Evolutionary conservation across 2,329 filamentous ascomycete genomes (phyloP).

Genomic region (Penicillium vulpinum): DNA sequence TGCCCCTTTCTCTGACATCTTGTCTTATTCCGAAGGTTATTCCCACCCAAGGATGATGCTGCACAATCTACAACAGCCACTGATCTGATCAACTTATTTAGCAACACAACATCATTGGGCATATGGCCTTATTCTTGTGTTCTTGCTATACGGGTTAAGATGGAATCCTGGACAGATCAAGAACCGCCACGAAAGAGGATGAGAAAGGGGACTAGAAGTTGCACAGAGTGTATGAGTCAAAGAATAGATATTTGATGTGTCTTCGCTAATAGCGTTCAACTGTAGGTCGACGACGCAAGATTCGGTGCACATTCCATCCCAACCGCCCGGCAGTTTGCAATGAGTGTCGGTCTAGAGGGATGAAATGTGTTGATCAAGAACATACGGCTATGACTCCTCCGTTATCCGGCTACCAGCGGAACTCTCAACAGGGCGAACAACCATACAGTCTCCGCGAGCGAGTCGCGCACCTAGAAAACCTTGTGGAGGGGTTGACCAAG

Average conservation of each 20-base stretch:
- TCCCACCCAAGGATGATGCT: not conserved
- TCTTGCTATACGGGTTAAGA: not conserved
- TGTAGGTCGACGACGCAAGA: slow-evolving; percentile 44
- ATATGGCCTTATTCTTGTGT: not conserved
- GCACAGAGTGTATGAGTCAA: slow-evolving; percentile 39
- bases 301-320: slow-evolving; percentile 43
- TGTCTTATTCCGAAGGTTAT: not conserved
- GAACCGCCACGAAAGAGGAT: slow-evolving; percentile 45
- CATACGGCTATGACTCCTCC: slow-evolving; percentile 17
- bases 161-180: slow-evolving; percentile 29
- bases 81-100: not conserved
- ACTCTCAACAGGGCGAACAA: slow-evolving; percentile 23
- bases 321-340: slow-evolving; percentile 38
- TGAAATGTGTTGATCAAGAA: slow-evolving; percentile 43
- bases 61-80: not conserved
- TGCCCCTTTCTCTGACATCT: not conserved
- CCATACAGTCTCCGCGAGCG: slow-evolving; percentile 42
- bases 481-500: slow-evolving; percentile 37
- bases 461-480: slow-evolving; percentile 39
- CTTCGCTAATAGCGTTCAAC: not conserved
- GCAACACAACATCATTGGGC: not conserved
- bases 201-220: slow-evolving; percentile 47
- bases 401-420: not conserved
- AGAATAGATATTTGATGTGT: not conserved
- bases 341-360: slow-evolving; percentile 43